Evolutionary conservation across 169 alveolate genomes (phyloP).

Genomic region (Plasmodium ovale): DNA sequence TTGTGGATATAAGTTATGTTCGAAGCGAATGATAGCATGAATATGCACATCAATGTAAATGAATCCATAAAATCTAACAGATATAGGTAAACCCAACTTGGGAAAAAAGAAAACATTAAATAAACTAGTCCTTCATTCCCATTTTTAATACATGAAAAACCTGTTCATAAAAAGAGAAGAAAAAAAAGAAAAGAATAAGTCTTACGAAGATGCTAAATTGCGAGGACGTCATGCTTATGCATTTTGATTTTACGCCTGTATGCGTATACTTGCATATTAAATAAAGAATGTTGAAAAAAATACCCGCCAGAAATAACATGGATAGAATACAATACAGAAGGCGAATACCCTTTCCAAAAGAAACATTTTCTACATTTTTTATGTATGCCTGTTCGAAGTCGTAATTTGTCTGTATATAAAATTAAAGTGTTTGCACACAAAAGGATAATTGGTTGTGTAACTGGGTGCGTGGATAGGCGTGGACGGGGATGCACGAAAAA

Average conservation of each 20-base stretch:
- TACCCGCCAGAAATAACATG: constrained; percentile 26
- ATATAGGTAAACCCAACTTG: constrained; percentile 62
- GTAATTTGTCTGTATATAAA: constrained; percentile 17
- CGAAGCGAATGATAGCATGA: not conserved
- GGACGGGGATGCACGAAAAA: too few species aligned
- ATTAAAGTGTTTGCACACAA: not conserved
- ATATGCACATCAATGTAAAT: not conserved
- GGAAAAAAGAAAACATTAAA: constrained; percentile 52
- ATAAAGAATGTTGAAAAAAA: not conserved
- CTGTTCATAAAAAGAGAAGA: constrained; percentile 14
- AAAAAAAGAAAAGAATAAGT: constrained; percentile 8
- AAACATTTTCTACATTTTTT: constrained; percentile 20
- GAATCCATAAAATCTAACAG: constrained; percentile 16
- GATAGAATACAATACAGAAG: constrained; percentile 44
- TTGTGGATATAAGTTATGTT: not conserved
- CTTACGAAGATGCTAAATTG: not conserved
- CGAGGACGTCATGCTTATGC: not conserved
- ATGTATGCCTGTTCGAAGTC: constrained; percentile 10
- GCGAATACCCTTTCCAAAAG: constrained; percentile 29
- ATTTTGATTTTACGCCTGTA: not conserved
- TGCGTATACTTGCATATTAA: constrained; percentile 1
- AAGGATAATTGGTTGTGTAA: not conserved
- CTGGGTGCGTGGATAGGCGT: not conserved
- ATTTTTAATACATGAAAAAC: constrained; percentile 28
- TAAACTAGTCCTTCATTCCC: constrained; percentile 55